Conservation (phyloP, 495 filamentous ascomycete species). For the Neurospora sp. region DNA sequence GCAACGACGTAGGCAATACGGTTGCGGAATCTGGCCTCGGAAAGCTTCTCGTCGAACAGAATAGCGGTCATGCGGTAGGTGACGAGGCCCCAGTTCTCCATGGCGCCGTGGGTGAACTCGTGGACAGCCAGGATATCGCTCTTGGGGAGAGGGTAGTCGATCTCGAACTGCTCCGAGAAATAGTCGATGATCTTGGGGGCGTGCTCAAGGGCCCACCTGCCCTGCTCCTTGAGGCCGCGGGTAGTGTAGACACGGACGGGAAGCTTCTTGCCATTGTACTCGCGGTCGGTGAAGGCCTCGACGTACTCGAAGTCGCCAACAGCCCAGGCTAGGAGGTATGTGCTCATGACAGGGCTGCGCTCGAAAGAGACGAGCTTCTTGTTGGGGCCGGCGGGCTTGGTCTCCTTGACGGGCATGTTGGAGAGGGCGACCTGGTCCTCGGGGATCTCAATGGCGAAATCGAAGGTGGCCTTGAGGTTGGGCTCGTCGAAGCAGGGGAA, state of each 20-base stretch:
- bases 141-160: conserved; percentile 94
- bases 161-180: conserved; percentile 87
- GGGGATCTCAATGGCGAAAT: conserved; percentile 84
- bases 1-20: conserved; percentile 90
- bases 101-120: conserved; percentile 62
- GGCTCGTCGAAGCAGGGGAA: conserved; percentile 99
- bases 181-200: conserved; percentile 85
- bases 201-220: conserved; percentile 73
- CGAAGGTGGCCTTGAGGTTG: conserved; percentile 90
- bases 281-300: conserved; percentile 75
- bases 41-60: conserved; percentile 83
- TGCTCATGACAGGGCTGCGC: conserved; percentile 85
- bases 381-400: conserved; percentile 48
- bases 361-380: conserved; percentile 78
- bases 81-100: conserved; percentile 89
- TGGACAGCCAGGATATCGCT: conserved; percentile 91
- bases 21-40: conserved; percentile 79
- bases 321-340: conserved; percentile 94
- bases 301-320: conserved; percentile 95
- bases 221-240: conserved; percentile 78
- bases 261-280: conserved; percentile 78
- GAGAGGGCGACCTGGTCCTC: conserved; percentile 77
- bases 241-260: conserved; percentile 97
- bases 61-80: conserved; percentile 93
- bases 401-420: conserved; percentile 81